Evolutionary conservation across 2,329 filamentous ascomycete genomes (phyloP), one percentile per base, ranked within the genome.

Genomic region (Metarhizium humberi): DNA sequence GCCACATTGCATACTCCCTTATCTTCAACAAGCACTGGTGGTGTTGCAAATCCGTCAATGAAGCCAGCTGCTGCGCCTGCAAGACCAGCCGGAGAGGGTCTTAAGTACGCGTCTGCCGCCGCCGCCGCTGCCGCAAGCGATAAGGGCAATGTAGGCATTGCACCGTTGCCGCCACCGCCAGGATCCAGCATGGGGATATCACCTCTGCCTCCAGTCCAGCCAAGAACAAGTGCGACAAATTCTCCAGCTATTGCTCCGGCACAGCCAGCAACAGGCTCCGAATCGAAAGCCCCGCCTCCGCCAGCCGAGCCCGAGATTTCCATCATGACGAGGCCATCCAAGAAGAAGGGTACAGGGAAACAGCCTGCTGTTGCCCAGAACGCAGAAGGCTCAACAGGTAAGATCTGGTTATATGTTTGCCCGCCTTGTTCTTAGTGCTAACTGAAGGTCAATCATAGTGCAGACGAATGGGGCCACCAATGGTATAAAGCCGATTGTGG

Each of bases 41-140:
- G 80, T 66, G 69, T 60, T 43, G 62, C 78, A 52, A 74, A 79
- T 56, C 78, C 78, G 53, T 75, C 79, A 53, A 97, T 97, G 92
- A 99, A 97, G 75, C 92, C 94, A 13, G 94, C 94, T 18, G 86
- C 90, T 18, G 74, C 92, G 63, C 94, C 94, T 1, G 85, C 88
- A 57, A 84, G 92, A 69, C 85, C 89, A 6, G 88, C 90, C 4
- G 91, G 91, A 50, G 92, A 97, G 69, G 90, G 88, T 1, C 78
- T 99, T 61, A 97, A 97, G 73, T 99, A 99, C 69, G 94, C 94
- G 48, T 97, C 94, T 42, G 94, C 94, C 0, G 94, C 94, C 0
- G 94, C 94, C 0, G 94, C 94, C 0, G 94, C 92, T 0, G 92
- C 94, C 1, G 90, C 92, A 49, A 91, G 84, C 69, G 91, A 96